Conservation (phyloP, 2,329 filamentous ascomycete genomes). For the Amauroascus verrucosus region DNA sequence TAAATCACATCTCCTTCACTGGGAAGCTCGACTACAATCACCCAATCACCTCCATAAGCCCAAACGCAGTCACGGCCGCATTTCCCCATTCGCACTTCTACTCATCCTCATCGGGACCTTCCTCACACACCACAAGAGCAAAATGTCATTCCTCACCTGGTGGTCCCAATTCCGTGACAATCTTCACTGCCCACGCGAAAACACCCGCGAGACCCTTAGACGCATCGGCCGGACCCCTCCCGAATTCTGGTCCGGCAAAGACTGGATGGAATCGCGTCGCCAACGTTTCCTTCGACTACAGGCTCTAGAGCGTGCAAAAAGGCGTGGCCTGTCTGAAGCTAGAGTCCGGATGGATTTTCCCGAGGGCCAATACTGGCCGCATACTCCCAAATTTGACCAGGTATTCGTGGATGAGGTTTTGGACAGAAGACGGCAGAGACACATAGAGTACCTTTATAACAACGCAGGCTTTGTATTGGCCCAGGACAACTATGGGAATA, state of each 20-base stretch:
- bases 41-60: too few relatives aligned
- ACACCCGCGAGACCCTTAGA: not conserved
- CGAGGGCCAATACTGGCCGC: slow-evolving; percentile 14
- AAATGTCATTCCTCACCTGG: slow-evolving; percentile 10
- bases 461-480: not conserved
- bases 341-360: slow-evolving; percentile 8
- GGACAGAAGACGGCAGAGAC: not conserved
- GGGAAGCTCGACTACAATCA: too few relatives aligned
- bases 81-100: too few relatives aligned
- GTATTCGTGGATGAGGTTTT: not conserved
- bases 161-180: slow-evolving; percentile 14
- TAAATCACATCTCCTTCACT: too few relatives aligned
- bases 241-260: slow-evolving; percentile 15
- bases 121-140: too few relatives aligned
- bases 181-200: slow-evolving; percentile 11
- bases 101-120: too few relatives aligned
- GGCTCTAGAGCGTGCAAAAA: slow-evolving; percentile 1
- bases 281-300: slow-evolving; percentile 10
- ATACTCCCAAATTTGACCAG: slow-evolving; percentile 8
- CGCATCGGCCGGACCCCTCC: slow-evolving; percentile 14
- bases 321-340: not conserved
- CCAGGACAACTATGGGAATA: too few relatives aligned
- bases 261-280: slow-evolving; percentile 15
- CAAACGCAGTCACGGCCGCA: too few relatives aligned
- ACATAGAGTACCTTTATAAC: too few relatives aligned